phyloP scores from a whole-genome alignment of 345 rosid species.

The Excoecaria agallocha region DNA sequence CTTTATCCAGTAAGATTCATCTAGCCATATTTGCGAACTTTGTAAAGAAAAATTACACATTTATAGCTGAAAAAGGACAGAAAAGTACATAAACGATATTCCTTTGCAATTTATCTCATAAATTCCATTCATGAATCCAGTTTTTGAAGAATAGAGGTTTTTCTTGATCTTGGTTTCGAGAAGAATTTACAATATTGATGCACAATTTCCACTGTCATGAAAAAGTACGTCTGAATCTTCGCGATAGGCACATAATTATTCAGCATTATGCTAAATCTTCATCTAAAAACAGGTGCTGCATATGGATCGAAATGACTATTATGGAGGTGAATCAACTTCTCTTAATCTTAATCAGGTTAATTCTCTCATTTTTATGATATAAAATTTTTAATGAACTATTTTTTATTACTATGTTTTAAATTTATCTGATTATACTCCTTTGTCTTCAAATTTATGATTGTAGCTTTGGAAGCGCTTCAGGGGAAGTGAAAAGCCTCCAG shows the following conservation, averaged over 20 bases:
- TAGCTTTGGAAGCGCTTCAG: slow-evolving; percentile 86
- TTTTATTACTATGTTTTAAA: background rate
- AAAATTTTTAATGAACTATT: background rate
- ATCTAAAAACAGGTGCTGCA: slow-evolving; percentile 52
- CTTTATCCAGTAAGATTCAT: too few species aligned
- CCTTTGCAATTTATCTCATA: too few species aligned
- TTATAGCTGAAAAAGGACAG: too few species aligned
- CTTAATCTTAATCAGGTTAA: slow-evolving; percentile 74
- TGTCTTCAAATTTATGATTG: slow-evolving; percentile 3
- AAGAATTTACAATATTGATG: too few species aligned
- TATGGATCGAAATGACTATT: slow-evolving; percentile 82
- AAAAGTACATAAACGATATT: too few species aligned
- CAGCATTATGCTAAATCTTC: background rate
- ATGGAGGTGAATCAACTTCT: slow-evolving; percentile 80
- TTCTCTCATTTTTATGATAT: background rate
- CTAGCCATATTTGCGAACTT: too few species aligned
- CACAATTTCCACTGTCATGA: background rate
- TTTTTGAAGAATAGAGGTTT: too few species aligned
- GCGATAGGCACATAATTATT: background rate
- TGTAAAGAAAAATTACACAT: too few species aligned
- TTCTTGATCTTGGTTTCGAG: too few species aligned
- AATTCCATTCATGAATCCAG: too few species aligned
- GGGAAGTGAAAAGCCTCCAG: slow-evolving; percentile 63
- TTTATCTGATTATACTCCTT: background rate
- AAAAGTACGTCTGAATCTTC: background rate